Evolutionary conservation across 2,329 filamentous ascomycete species (phyloP), one percentile per base, ranked within the genome.

Genomic region (Talaromyces pinophilus): DNA sequence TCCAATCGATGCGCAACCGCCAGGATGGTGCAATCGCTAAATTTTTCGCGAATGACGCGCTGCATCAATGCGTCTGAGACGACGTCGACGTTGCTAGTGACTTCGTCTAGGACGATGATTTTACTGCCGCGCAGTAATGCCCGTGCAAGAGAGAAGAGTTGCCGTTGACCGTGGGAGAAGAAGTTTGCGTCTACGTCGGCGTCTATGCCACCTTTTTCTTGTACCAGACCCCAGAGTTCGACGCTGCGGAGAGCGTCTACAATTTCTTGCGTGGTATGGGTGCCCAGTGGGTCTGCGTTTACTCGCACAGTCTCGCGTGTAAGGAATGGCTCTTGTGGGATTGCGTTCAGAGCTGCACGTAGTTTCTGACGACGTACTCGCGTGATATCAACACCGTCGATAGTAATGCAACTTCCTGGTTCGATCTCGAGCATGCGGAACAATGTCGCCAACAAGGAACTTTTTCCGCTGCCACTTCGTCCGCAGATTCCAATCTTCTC

Each of bases 101-200:
- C 72, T 71, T 82, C 81, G 66, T 82, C 81, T 30, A 82, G 75
- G 35, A 83, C 75, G 17, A 83, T 74, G 63, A 82, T 76, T 35
- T 77, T 79, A 48, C 78, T 76, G 3, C 75, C 72, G 13, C 83
- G 77, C 5, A 90, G 74, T 15, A 90, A 79, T 0, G 86, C 88
- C 0, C 87, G 77, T 0, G 85, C 87, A 1, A 91, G 80, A 67
- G 84, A 87, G 69, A 91, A 88, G 0, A 90, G 80, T 71, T 90
- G 88, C 46, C 83, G 82, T 73, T 90, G 88, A 0, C 88, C 88
- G 48, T 84, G 82, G 5, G 82, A 84, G 7, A 88, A 78, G 63
- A 81, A 78, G 8, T 84, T 80, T 0, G 81, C 75, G 15, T 79
- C 78, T 69, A 89, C 80, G 1, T 77, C 73, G 0, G 76, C 72